Conservation (phyloP, 257 asterid genomes). For the Jaltomata sinuosa region DNA sequence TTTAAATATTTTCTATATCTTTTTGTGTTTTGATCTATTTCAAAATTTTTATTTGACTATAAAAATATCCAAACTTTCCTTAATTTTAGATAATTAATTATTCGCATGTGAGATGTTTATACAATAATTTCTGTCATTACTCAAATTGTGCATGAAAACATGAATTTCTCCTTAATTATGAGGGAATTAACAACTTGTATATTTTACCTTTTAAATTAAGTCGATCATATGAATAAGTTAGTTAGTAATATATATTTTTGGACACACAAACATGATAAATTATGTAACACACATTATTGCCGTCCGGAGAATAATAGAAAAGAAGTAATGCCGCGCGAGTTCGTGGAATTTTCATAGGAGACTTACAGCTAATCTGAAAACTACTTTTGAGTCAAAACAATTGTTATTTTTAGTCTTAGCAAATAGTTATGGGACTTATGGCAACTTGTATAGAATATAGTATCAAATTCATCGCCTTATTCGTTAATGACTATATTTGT, state of each 20-base stretch:
- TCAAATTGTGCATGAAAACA: background rate
- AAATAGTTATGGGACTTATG: background rate
- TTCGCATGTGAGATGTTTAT: background rate
- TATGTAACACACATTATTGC: background rate
- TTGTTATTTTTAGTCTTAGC: background rate
- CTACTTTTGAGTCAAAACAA: background rate
- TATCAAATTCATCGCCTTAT: background rate
- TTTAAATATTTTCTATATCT: background rate
- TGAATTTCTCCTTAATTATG: background rate
- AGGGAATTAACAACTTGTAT: background rate
- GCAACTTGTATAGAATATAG: background rate
- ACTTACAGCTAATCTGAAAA: background rate
- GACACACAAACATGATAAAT: background rate
- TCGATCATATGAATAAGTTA: background rate
- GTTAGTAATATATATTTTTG: background rate
- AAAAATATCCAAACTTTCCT: background rate
- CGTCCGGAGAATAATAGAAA: background rate
- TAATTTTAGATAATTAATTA: background rate
- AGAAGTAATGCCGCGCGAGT: background rate
- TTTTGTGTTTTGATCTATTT: background rate
- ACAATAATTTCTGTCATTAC: background rate
- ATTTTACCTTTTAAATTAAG: too few species aligned
- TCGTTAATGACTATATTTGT: background rate
- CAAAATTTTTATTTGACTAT: background rate
- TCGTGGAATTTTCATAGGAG: background rate